Percentiles rank a stretch among this genome's conserved stretches.
Conservation (phyloP, 2,329 filamentous ascomycete species). For the Clonostachys rhizophaga region DNA sequence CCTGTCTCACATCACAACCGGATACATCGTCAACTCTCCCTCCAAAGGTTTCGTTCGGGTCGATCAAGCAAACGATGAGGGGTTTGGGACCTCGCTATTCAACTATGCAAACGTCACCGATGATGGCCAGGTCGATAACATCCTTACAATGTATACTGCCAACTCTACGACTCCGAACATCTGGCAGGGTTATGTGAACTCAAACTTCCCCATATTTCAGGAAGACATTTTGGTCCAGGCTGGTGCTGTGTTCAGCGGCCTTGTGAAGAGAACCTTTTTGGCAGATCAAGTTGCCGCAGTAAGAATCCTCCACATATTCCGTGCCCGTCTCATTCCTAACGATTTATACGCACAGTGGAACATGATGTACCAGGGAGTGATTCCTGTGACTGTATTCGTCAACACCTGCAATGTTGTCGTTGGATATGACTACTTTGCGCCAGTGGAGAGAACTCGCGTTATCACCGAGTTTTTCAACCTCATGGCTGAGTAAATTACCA, state of each 20-base stretch:
- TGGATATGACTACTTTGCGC: constrained; percentile 28
- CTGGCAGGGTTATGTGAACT: constrained; percentile 27
- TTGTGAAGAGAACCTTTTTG: constrained; percentile 11
- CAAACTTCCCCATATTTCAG: constrained; percentile 26
- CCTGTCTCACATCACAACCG: constrained; percentile 28
- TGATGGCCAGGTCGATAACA: constrained; percentile 27
- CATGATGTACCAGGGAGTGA: constrained; percentile 23
- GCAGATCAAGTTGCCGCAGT: constrained; percentile 14
- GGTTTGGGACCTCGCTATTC: constrained; percentile 17
- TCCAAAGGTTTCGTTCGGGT: constrained; percentile 17
- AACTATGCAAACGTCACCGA: constrained; percentile 26
- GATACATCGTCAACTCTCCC: constrained; percentile 26
- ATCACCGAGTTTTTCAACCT: constrained; percentile 23
- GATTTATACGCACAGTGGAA: constrained; percentile 16
- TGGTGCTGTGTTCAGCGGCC: constrained; percentile 14
- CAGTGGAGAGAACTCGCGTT: constrained; percentile 15
- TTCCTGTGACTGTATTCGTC: constrained; percentile 28
- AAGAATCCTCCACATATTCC: constrained; percentile 1
- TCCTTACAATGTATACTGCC: constrained; percentile 15
- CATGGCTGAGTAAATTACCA: neutral
- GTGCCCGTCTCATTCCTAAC: neutral
- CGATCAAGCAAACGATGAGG: constrained; percentile 19
- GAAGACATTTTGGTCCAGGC: constrained; percentile 16
- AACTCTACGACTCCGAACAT: constrained; percentile 9
- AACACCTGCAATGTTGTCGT: constrained; percentile 22